Percentiles rank a stretch among this genome's conserved stretches.
Evolutionary conservation across 2,329 filamentous ascomycete species (phyloP).

Genomic region (Pochonia chlamydosporia): DNA sequence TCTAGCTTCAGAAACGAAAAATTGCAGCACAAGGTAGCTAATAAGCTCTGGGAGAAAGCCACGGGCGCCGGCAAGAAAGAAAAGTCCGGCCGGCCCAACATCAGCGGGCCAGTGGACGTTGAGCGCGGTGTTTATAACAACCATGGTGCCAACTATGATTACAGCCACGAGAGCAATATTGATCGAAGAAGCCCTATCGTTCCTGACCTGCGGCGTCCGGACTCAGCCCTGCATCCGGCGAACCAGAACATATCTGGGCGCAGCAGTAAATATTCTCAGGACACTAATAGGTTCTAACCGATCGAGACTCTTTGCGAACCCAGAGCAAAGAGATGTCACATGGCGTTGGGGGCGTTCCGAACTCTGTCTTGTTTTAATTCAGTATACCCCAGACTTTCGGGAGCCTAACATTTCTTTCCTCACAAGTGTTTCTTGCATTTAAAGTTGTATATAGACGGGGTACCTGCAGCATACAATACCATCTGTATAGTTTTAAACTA

Average conservation of each 20-base stretch:
- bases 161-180: too few relatives aligned
- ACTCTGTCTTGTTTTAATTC: background rate
- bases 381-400: constrained; percentile 6
- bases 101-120: constrained; percentile 31
- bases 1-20: constrained; percentile 39
- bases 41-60: constrained; percentile 25
- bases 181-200: constrained; percentile 48
- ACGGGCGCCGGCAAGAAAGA: constrained; percentile 8
- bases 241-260: constrained; percentile 25
- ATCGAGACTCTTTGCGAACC: background rate
- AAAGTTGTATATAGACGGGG: background rate
- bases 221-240: constrained; percentile 52
- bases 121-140: constrained; percentile 24
- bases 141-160: too few relatives aligned
- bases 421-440: background rate
- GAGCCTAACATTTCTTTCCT: background rate
- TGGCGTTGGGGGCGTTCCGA: background rate
- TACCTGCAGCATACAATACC: background rate
- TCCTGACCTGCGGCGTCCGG: constrained; percentile 48
- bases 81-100: constrained; percentile 21
- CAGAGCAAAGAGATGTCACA: background rate
- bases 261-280: constrained; percentile 43
- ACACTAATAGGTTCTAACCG: constrained; percentile 41
- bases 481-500: background rate
- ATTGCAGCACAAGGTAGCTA: constrained; percentile 25